phyloP scores from a whole-genome alignment of 306 rosid genomes.

The Cicer chorassanicum region DNA sequence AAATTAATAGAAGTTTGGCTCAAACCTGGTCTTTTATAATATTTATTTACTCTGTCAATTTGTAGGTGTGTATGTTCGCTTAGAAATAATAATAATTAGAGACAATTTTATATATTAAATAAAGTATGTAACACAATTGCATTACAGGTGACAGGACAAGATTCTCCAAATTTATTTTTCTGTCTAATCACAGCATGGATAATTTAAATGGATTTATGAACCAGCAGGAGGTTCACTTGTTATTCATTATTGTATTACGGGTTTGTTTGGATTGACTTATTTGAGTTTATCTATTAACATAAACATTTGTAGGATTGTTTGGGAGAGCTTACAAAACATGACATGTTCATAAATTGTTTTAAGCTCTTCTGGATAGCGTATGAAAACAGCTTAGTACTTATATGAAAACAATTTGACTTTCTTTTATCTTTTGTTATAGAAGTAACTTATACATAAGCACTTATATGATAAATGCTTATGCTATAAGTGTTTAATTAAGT shows the following conservation, averaged over 20 bases:
- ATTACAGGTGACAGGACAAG: not conserved
- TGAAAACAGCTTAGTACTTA: too few relatives aligned
- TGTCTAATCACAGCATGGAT: not conserved
- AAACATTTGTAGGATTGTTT: too few relatives aligned
- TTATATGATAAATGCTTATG: too few relatives aligned
- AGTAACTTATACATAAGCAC: too few relatives aligned
- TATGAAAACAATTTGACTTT: too few relatives aligned
- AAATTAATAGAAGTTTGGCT: not conserved
- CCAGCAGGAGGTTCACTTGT: slow-evolving; percentile 20
- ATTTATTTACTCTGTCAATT: not conserved
- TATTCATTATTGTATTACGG: not conserved
- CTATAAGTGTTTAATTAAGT: not conserved
- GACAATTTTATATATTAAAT: not conserved
- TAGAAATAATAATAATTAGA: not conserved
- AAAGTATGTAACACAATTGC: not conserved
- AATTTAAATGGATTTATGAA: not conserved
- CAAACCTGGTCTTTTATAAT: not conserved
- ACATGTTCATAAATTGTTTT: too few relatives aligned
- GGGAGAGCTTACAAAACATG: too few relatives aligned
- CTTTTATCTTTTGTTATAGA: too few relatives aligned
- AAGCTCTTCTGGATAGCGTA: too few relatives aligned
- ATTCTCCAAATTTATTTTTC: not conserved
- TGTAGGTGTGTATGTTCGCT: not conserved
- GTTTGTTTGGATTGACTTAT: too few relatives aligned
- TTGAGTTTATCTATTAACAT: too few relatives aligned